Conservation (phyloP, 805 yeast species). For the Hagleromyces aurorensis region DNA sequence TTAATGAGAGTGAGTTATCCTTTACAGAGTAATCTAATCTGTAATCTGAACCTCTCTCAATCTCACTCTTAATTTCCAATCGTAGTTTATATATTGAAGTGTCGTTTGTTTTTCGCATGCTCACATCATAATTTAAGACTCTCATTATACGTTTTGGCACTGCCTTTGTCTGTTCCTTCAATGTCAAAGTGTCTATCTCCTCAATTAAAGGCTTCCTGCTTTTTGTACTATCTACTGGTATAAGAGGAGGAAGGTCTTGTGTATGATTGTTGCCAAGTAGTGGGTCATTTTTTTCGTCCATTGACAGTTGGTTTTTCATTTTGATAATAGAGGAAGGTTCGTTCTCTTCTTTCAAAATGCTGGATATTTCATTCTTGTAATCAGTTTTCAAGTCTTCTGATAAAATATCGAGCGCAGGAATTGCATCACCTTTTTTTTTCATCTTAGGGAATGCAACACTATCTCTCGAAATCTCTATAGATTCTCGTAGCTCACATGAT, state of each 20-base stretch:
- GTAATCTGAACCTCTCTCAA: constrained; percentile 31
- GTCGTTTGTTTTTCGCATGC: constrained; percentile 26
- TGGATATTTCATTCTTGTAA: constrained; percentile 32
- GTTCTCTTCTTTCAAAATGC: constrained; percentile 29
- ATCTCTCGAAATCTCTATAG: constrained; percentile 52
- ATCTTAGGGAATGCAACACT: constrained; percentile 59
- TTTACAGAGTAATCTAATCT: constrained; percentile 24
- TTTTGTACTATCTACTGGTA: constrained; percentile 12
- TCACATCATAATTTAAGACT: constrained; percentile 22
- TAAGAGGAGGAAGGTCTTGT: constrained; percentile 21
- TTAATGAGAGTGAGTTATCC: constrained; percentile 28
- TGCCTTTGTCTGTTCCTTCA: constrained; percentile 3
- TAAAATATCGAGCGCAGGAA: constrained; percentile 38
- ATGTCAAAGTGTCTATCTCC: constrained; percentile 37
- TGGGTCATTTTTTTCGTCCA: constrained; percentile 18
- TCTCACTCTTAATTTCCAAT: constrained; percentile 32
- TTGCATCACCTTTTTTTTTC: constrained; percentile 52
- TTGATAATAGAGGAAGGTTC: constrained; percentile 39
- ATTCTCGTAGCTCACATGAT: constrained; percentile 53
- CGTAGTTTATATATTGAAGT: constrained; percentile 28
- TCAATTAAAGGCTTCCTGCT: constrained; percentile 42
- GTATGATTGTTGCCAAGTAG: constrained; percentile 17
- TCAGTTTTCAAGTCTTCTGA: constrained; percentile 36
- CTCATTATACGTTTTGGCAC: constrained; percentile 8
- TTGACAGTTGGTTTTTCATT: constrained; percentile 28